Evolutionary conservation across 768 basidiomycete species (phyloP).

Genomic region (Strobilomyces dryophilus): DNA sequence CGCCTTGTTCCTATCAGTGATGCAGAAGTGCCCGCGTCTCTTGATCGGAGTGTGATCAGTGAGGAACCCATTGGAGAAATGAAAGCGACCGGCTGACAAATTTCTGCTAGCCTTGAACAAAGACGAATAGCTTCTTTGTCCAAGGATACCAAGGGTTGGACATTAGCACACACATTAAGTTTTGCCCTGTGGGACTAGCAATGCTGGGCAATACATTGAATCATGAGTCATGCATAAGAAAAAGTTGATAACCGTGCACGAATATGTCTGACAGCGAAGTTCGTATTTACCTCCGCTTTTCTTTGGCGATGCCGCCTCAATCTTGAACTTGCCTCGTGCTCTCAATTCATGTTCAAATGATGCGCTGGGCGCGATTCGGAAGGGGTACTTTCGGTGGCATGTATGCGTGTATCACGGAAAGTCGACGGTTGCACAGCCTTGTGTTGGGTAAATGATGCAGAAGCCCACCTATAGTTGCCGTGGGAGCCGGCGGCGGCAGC

Average conservation of each 20-base stretch:
- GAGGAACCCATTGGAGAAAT: neutral
- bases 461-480: no score
- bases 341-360: no score
- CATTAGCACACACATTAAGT: neutral
- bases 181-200: no score
- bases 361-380: no score
- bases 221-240: neutral
- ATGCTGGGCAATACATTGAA: neutral
- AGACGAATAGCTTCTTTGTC: neutral
- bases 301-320: no score
- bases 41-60: conserved; percentile 3
- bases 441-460: neutral
- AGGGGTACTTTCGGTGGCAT: no score
- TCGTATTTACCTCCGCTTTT: no score
- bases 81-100: neutral
- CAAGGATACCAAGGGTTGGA: neutral
- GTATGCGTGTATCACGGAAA: neutral
- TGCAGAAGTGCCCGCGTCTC: neutral
- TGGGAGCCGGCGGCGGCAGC: no score
- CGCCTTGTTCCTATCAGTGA: neutral
- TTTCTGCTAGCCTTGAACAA: neutral
- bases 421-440: no score
- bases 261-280: no score
- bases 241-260: no score
- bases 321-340: no score